Evolutionary conservation across 805 yeast genomes (phyloP), one percentile per base, ranked within the genome.

Genomic region (Kodamaea kaohsiungensis): DNA sequence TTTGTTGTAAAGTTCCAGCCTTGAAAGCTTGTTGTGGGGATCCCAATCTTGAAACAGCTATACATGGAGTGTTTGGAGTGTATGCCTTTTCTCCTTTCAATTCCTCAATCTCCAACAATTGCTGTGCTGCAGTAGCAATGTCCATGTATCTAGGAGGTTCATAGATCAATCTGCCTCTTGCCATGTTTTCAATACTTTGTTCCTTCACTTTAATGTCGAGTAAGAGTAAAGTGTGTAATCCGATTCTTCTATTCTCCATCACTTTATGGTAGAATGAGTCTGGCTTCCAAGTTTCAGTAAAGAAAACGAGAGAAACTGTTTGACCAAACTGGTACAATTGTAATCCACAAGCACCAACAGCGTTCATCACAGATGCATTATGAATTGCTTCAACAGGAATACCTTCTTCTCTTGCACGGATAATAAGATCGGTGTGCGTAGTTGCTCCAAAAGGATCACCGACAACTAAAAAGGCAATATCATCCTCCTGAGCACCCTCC

Each of bases 401-500:
- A 1, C 84, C 84, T 56, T 86, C 78, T 70, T 89, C 97, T 61
- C 96, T 83, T 45, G 99, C 98, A 65, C 99, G 80, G 56, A 93
- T 81, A 43, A 92, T 90, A 58, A 93, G 79, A 73, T 95, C 99
- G 0, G 98, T 91, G 73, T 93, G 99, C 0, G 99, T 93, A 3
- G 99, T 93, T 33, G 99, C 99, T 35, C 99, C 99, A 66, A 91
- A 93, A 35, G 93, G 96, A 69, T 93, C 99, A 37, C 99, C 99
- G 25, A 93, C 99, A 17, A 95, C 99, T 59, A 95, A 78, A 62
- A 93, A 91, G 0, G 98, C 98, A 67, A 93, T 81, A 67, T 95
- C 97, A 53, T 88, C 93, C 18, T 72, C 77, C 33, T 88, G 83
- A 1, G 96, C 97, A 56, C 83, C 85, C 17, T 76, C 87, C 58